Evolutionary conservation across 2,329 filamentous ascomycete species (phyloP), one percentile per base, ranked within the genome.

Genomic region (Pseudohalonectria lignicola): DNA sequence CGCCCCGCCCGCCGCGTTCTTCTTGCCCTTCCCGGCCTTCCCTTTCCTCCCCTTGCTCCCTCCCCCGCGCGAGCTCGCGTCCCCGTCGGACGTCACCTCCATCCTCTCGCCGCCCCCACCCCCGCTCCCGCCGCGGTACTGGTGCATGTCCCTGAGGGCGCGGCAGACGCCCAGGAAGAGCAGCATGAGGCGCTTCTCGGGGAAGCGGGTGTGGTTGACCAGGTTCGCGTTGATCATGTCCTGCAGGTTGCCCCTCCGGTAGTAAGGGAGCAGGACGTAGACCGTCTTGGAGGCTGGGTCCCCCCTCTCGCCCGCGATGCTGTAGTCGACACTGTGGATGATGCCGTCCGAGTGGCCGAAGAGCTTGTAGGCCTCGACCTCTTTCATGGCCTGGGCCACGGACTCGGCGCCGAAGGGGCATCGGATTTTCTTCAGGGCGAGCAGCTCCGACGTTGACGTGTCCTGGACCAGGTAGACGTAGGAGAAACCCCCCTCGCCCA

Each of bases 391-490:
- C 57, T 86, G 86, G 48, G 86, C 79, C 42, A 98, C 90, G 19
- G 86, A 94, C 68, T 98, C 92, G 60, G 92, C 83, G 48, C 92
- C 92, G 54, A 98, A 96, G 4, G 92, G 90, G 69, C 92, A 98
- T 56, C 90, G 82, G 60, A 98, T 98, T 73, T 98, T 98, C 64
- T 98, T 98, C 44, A 96, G 79, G 15, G 92, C 92, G 60, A 94
- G 90, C 34, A 94, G 75, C 51, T 90, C 79, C 42, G 85, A 83
- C 37, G 78, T 82, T 39, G 76, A 69, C 34, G 83, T 90, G 60
- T 95, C 88, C 69, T 96, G 85, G 43, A 98, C 92, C 42, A 98
- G 84, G 64, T 98, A 98, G 50, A 98, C 92, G 62, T 96, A 98
- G 47, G 87, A 94, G 69, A 98, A 98, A 53, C 92, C 92, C 56